Evolutionary conservation across 257 asterid genomes (phyloP).

Genomic region (Lycium ferocissimum): DNA sequence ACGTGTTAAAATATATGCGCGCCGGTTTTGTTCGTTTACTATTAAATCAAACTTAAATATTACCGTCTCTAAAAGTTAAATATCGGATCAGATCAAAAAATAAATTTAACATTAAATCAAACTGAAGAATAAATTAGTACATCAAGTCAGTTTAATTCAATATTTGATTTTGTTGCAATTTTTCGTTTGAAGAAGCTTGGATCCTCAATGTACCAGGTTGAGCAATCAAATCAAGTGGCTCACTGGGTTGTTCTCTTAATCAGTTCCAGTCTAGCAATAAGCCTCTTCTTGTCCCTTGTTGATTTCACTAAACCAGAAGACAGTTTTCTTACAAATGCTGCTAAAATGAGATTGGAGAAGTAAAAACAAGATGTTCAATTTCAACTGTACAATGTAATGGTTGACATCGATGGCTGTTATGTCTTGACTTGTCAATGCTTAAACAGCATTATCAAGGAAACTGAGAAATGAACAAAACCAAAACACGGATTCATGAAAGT

Average conservation of each 20-base stretch:
- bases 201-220: not conserved
- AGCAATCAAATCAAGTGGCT: not conserved
- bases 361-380: not conserved
- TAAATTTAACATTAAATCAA: not conserved
- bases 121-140: not conserved
- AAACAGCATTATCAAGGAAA: not conserved
- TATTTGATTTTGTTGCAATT: not conserved
- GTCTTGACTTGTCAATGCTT: not conserved
- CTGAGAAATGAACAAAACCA: not conserved
- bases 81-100: too few species aligned
- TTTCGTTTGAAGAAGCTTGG: not conserved
- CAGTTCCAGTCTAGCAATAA: too few species aligned
- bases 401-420: not conserved
- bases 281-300: not conserved
- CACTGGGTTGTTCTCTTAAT: not conserved
- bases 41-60: too few species aligned
- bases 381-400: not conserved
- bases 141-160: not conserved
- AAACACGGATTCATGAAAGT: not conserved
- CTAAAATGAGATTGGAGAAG: not conserved
- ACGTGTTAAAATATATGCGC: too few species aligned
- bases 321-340: not conserved
- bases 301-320: too few species aligned
- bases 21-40: too few species aligned
- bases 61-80: too few species aligned